Percentiles rank a stretch among this genome's conserved stretches.
phyloP scores from a whole-genome alignment of 2,329 filamentous ascomycete genomes.

The Polychaeton citri region DNA sequence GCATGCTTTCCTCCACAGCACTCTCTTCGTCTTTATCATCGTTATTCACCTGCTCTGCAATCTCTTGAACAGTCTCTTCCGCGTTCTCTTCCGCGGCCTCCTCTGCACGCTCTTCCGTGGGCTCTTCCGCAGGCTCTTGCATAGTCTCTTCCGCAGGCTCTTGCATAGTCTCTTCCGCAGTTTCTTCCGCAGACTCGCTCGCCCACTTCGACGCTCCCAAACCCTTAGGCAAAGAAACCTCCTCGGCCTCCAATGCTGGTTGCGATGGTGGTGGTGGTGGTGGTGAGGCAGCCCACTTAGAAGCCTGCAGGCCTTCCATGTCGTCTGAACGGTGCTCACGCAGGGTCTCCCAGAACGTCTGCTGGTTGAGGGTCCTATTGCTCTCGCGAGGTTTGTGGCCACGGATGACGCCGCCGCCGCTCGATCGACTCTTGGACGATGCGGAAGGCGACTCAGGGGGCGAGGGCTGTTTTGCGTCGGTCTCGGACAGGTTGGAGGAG shows the following conservation, averaged over 20 bases:
- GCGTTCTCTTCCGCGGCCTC: too few species aligned
- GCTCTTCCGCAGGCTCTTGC: not conserved
- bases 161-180: not conserved
- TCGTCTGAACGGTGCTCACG: constrained; percentile 25
- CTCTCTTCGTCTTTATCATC: too few species aligned
- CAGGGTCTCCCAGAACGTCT: constrained; percentile 34
- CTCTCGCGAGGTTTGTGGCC: constrained; percentile 29
- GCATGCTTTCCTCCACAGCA: not conserved
- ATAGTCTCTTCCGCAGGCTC: not conserved
- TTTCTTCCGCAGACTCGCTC: not conserved
- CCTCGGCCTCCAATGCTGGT: too few species aligned
- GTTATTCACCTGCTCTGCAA: too few species aligned
- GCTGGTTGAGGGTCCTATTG: constrained; percentile 37
- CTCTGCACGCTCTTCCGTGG: not conserved
- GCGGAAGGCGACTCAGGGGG: constrained; percentile 1
- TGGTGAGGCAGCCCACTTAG: constrained; percentile 17
- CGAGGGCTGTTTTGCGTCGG: not conserved
- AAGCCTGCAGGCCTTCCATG: constrained; percentile 20
- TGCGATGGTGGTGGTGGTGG: too few species aligned
- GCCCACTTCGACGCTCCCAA: not conserved
- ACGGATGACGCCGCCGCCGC: not conserved
- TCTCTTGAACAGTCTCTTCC: too few species aligned
- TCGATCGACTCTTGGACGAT: not conserved
- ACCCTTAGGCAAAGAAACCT: not conserved
- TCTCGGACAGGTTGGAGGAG: constrained; percentile 4